Base-by-base conservation (phyloP, 2,329 filamentous ascomycete genomes). In the Botrytis fabae region DNA sequence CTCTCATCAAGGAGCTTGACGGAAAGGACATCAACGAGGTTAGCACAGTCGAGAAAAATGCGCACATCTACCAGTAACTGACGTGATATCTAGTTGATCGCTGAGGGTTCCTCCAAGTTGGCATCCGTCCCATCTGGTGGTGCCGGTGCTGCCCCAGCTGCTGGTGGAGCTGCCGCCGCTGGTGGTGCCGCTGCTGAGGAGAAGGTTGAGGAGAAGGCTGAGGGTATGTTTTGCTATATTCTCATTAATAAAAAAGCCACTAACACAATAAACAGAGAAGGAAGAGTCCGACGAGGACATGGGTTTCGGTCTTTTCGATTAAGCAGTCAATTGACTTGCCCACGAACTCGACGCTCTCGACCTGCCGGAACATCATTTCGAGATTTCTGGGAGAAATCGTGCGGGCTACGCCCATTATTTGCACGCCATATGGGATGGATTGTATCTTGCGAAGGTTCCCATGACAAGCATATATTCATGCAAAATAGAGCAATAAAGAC, bases 111-210 rank as follows among this genome's bases (percentile, higher is more conserved):
- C 79, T 82, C 87, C 85, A 99, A 99, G 92, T 94, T 99, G 82
- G 96, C 96, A 81, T 98, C 95, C 86, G 95, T 99, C 83, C 95
- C 96, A 85, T 94, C 93, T 82, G 96, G 95, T 82, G 95, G 95
- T 85, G 89, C 87, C 82, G 94, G 90, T 83, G 93, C 88, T 81
- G 87, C 86, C 81, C 87, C 86, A 81, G 88, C 87, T 84, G 90
- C 86, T 83, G 92, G 86, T 82, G 93, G 86, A 82, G 92, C 86
- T 81, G 91, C 86, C 80, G 91, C 86, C 79, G 93, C 86, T 80
- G 90, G 85, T 80, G 90, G 85, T 79, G 91, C 86, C 79, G 90
- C 88, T 79, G 89, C 86, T 78, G 85, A 84, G 76, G 86, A 89
- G 79, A 88, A 88, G 82, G 90, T 91, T 84, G 87, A 88, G 82